Evolutionary conservation across 768 basidiomycete genomes (phyloP), one percentile per base, ranked within the genome.

Genomic region (Tricholoma bakamatsutake): DNA sequence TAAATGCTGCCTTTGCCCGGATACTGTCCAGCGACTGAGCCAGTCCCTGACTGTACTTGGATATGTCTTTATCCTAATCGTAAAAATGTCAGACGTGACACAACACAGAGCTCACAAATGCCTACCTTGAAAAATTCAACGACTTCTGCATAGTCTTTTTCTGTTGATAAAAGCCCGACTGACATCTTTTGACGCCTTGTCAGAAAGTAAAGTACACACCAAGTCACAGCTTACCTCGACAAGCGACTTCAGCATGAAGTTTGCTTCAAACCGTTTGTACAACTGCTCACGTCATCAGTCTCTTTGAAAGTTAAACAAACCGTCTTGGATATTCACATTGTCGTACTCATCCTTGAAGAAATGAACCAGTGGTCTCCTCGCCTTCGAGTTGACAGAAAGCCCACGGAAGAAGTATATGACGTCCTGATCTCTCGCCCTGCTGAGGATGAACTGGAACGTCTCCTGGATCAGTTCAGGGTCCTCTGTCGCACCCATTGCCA

Each of bases 41-140:
- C 45, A 92, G 72, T 2, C 77, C 72, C 66, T 86, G 73, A 61
- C 77, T 73, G 71, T 82, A 90, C 68, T 85, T 88, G 52, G 84
- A 82, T 5, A 77, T 82, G 68, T 90, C 83, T 69, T 83, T 87
- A 65, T 75, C 76, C 83, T 87, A 56, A 31, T 45, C 31, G 24
- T 51, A 35, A 45, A 54, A 67, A 60, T 9, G 59, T 66, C 62
- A 66, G 58, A 39, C n/a, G 52, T 53, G 59, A 55, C 50, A 45
- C 37, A 18, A 18, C 30, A 46, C 15, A 24, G 21, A 40, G 50
- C 31, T 40, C 34, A 33, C 18, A 47, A 18, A 37, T 39, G 51
- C 71, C 68, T 67, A 84, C 87, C 76, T 85, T 80, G 77, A 93
- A 98, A 78, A 91, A 96, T 4, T 71, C 79, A 51, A 78, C 77